These are phyloP conservation scores for Boletus sp. DNA, from an alignment of 1,284 basidiomycete species.

Conservation along the genomic window DNA sequence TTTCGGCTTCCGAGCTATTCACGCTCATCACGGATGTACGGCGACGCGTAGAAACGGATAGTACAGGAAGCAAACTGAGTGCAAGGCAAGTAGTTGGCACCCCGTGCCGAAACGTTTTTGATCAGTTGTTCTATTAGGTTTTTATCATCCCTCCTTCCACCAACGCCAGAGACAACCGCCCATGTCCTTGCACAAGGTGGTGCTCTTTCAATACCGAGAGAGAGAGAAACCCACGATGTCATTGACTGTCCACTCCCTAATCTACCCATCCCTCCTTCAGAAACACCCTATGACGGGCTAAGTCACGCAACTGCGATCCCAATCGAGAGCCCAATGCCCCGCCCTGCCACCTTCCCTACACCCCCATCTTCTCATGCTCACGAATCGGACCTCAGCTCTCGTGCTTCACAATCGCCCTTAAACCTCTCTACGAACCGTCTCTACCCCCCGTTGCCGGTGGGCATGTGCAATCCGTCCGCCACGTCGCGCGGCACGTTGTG, in stretches of 20 bases:
- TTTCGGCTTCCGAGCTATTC: constrained; percentile 66
- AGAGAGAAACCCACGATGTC: neutral
- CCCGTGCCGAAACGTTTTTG: neutral
- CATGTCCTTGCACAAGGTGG: constrained; percentile 69
- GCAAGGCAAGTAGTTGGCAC: constrained; percentile 15
- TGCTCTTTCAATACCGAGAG: constrained; percentile 33
- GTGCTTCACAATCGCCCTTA: constrained; percentile 15
- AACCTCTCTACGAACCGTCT: neutral
- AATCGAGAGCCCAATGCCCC: constrained; percentile 14
- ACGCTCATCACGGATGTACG: constrained; percentile 68
- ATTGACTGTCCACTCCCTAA: neutral
- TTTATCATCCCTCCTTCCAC: constrained; percentile 68
- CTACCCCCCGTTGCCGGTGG: neutral
- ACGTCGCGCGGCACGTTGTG: constrained; percentile 27
- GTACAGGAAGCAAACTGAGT: constrained; percentile 52
- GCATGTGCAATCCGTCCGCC: constrained; percentile 14
- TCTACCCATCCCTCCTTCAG: neutral
- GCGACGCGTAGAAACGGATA: constrained; percentile 66
- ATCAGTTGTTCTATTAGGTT: constrained; percentile 45
- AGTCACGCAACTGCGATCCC: constrained; percentile 19
- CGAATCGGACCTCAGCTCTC: constrained; percentile 18
- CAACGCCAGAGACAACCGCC: constrained; percentile 61
- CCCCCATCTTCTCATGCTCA: constrained; percentile 21
- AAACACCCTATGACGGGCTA: constrained; percentile 1
- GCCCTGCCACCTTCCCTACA: constrained; percentile 18